Evolutionary conservation across 352 stramenopile genomes (phyloP), one percentile per base, ranked within the genome.

Genomic region (Pythium dissotocum): DNA sequence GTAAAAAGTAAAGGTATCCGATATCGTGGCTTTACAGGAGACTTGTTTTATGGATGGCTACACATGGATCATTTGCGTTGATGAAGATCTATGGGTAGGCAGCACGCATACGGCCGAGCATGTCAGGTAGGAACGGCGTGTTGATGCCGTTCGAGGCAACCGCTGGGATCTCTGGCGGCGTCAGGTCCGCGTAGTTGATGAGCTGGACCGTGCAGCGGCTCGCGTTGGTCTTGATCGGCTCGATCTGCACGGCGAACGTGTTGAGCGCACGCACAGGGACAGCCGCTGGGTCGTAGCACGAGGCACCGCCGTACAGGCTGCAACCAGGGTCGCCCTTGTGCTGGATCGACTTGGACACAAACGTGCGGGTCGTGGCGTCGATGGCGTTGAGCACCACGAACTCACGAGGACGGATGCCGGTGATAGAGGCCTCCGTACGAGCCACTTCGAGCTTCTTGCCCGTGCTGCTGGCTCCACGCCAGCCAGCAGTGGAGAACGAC

Each of bases 181-280:
- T 65, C n/a, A 72, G 60, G 65, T 76, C 65, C 12, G 69, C 69
- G 65, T 69, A 76, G 69, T 76, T 76, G 58, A 72, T 69, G 18
- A 72, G 46, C 62, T 71, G 40, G 36, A 71, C 68, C 16, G 67
- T 40, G 13, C 35, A 48, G 38, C 71, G 67, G 62, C 46, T 67
- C 21, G 55, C 57, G 61, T 67, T 67, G 42, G 52, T 60, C 30
- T 40, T n/a, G 9, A 67, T 21, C 8, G 68, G 62, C 14, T 66
- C 54, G 21, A 70, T 30, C 16, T 65, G 57, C 57, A 74, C 66
- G 14, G 60, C 62, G 18, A 73, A 73, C n/a, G 62, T 66, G 58
- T 67, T 74, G 62, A 67, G 46, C 21, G 44, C 62, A 24, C 62
- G 55, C 30, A 73, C 49, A 2, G 68, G 61, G 54, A 69, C 57